Conservation (phyloP, 2,329 filamentous ascomycete genomes). For the Talaromyces sp. region DNA sequence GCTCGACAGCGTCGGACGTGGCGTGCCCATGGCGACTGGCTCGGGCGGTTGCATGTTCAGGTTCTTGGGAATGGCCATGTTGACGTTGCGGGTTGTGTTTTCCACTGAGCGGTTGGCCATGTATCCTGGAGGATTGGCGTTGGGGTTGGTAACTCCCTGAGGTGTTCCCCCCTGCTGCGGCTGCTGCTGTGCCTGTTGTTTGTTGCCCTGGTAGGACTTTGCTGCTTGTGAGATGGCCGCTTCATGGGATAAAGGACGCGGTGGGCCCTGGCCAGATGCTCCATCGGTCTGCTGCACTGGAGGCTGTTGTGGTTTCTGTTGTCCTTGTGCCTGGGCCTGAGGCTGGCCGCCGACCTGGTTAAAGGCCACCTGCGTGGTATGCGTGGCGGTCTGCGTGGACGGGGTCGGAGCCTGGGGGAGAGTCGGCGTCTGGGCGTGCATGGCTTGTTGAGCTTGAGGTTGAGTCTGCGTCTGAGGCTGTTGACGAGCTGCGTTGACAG, state of each 20-base stretch:
- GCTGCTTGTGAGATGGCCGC: slow-evolving; percentile 41
- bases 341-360: neutral
- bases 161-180: slow-evolving; percentile 15
- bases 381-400: neutral
- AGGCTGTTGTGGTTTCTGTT: slow-evolving; percentile 10
- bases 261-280: slow-evolving; percentile 28
- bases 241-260: slow-evolving; percentile 40
- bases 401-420: neutral
- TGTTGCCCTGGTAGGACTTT: slow-evolving; percentile 35
- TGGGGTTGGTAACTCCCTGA: slow-evolving; percentile 27
- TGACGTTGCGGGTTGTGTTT: slow-evolving; percentile 44
- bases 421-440: slow-evolving; percentile 17
- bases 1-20: slow-evolving; percentile 75
- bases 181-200: slow-evolving; percentile 10
- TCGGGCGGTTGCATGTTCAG: slow-evolving; percentile 66
- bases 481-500: slow-evolving; percentile 37
- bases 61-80: slow-evolving; percentile 78
- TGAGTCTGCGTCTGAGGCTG: neutral
- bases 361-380: slow-evolving; percentile 1
- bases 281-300: slow-evolving; percentile 27
- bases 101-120: slow-evolving; percentile 36
- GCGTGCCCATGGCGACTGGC: slow-evolving; percentile 65
- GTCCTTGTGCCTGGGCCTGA: slow-evolving; percentile 2
- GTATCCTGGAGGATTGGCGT: slow-evolving; percentile 37
- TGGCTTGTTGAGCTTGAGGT: neutral